Conservation (phyloP, 2,329 filamentous ascomycete species). For the Leptosphaerulina australis region DNA sequence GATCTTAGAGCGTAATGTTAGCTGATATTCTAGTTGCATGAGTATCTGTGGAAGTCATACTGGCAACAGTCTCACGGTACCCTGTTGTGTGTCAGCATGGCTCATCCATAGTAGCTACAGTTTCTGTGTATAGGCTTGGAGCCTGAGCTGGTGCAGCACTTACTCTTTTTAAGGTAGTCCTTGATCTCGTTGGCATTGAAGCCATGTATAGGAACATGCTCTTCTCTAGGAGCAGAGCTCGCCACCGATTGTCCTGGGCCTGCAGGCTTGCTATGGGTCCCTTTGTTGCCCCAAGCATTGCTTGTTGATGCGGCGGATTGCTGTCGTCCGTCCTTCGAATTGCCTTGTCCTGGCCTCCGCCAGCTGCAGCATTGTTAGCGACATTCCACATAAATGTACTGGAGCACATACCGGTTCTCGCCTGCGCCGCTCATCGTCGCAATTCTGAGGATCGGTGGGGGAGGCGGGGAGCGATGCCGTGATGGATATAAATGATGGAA, state of each 20-base stretch:
- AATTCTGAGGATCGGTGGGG: slow-evolving; percentile 30
- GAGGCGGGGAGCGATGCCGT: slow-evolving; percentile 34
- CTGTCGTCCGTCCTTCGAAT: slow-evolving; percentile 43
- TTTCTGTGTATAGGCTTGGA: not conserved
- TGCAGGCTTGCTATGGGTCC: slow-evolving; percentile 30
- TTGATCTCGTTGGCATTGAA: slow-evolving; percentile 55
- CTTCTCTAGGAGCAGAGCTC: slow-evolving; percentile 26
- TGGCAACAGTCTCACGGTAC: slow-evolving; percentile 39
- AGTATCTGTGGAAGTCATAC: slow-evolving; percentile 24
- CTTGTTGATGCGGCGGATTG: slow-evolving; percentile 40
- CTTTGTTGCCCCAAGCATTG: slow-evolving; percentile 46
- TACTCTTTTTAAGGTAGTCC: slow-evolving; percentile 51
- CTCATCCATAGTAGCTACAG: not conserved
- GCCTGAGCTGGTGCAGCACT: slow-evolving; percentile 17
- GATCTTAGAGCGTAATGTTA: slow-evolving; percentile 34
- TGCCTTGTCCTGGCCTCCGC: slow-evolving; percentile 44
- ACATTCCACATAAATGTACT: not conserved
- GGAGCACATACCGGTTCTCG: slow-evolving; percentile 44
- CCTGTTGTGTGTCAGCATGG: slow-evolving; percentile 32
- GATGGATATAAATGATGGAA: slow-evolving; percentile 39
- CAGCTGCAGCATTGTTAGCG: slow-evolving; percentile 38
- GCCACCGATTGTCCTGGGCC: slow-evolving; percentile 23
- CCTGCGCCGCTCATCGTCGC: slow-evolving; percentile 48
- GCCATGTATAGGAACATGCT: slow-evolving; percentile 46
- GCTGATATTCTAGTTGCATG: slow-evolving; percentile 16